These are phyloP conservation scores for Manihot esculenta DNA, from an alignment of 441 rosid genomes.

Conservation along the genomic window DNA sequence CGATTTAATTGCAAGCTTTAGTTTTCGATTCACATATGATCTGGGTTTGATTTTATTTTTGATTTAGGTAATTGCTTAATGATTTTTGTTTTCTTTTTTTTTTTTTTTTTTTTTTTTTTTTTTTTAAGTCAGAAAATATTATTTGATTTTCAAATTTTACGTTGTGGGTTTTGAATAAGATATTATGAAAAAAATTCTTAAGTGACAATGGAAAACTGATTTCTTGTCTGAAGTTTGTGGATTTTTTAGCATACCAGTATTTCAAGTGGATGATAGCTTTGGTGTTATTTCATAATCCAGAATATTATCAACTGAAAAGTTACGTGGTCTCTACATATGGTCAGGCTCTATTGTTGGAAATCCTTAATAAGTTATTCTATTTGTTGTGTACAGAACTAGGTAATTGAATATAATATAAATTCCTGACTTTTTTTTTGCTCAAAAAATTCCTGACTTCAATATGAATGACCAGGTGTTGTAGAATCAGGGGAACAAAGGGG, in stretches of 20 bases:
- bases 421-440: no score
- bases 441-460: background rate
- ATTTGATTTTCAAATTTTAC: background rate
- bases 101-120: no score
- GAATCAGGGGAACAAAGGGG: no score
- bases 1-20: background rate
- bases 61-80: background rate
- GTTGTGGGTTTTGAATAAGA: conserved; percentile 1
- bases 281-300: background rate
- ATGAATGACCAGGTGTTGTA: background rate
- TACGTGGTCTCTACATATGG: background rate
- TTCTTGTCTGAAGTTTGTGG: background rate
- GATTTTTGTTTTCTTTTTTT: background rate
- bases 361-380: background rate
- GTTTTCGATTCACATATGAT: background rate
- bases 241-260: background rate
- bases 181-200: background rate
- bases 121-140: background rate
- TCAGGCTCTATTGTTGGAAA: background rate
- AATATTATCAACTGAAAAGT: background rate
- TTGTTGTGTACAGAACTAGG: background rate
- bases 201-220: background rate
- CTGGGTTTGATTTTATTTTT: background rate
- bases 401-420: background rate
- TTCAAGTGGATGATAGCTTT: background rate